phyloP scores from a whole-genome alignment of 106 monocot species.

The Platanthera zijinensis region DNA sequence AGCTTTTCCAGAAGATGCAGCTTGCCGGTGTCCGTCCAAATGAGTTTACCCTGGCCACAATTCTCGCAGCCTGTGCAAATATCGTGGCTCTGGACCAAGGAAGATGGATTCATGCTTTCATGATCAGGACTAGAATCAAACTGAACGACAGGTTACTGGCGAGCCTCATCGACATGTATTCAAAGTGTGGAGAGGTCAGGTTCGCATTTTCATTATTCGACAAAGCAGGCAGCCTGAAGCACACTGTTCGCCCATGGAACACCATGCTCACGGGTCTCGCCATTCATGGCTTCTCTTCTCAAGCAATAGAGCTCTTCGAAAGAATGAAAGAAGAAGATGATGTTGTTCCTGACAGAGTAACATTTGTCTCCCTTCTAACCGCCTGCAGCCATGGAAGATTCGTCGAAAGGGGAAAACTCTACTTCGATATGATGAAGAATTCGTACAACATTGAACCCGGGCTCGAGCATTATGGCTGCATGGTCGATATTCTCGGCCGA shows the following conservation, averaged over 20 bases:
- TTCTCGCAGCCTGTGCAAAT: constrained; percentile 44
- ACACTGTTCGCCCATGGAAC: constrained; percentile 31
- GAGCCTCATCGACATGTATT: constrained; percentile 51
- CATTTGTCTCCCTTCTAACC: constrained; percentile 47
- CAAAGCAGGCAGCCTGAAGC: background rate
- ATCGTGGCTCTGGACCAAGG: constrained; percentile 52
- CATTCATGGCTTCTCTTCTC: constrained; percentile 27
- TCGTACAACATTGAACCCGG: constrained; percentile 26
- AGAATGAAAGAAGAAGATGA: constrained; percentile 18
- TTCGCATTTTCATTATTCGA: constrained; percentile 24
- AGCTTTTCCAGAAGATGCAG: constrained; percentile 42
- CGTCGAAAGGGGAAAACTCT: constrained; percentile 33
- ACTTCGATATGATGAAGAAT: constrained; percentile 36
- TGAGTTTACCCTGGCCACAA: constrained; percentile 42
- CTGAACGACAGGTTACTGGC: constrained; percentile 41
- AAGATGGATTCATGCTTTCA: constrained; percentile 45
- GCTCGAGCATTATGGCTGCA: constrained; percentile 59
- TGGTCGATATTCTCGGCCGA: constrained; percentile 53
- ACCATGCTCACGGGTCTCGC: constrained; percentile 47
- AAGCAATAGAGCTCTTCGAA: constrained; percentile 33
- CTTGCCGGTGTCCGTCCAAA: constrained; percentile 22
- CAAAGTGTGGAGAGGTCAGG: constrained; percentile 42
- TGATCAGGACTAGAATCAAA: constrained; percentile 23
- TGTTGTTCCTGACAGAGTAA: constrained; percentile 30
- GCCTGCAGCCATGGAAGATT: constrained; percentile 50